Conservation (phyloP, 345 rosid genomes). For the Sisymbrium altissimum region DNA sequence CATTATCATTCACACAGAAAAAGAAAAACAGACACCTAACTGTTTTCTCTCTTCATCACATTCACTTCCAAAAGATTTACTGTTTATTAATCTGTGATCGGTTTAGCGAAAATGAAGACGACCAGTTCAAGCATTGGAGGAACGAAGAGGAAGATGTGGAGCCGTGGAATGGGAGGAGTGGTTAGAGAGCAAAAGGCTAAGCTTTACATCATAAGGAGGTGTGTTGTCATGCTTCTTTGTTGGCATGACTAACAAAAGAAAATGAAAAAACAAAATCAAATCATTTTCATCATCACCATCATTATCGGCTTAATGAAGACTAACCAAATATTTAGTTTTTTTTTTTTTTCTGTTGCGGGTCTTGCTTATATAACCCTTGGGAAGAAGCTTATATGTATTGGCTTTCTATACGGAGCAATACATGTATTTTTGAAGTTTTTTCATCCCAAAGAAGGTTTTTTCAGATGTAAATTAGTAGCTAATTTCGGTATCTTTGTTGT, state of each 20-base stretch:
- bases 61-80: neutral
- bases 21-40: neutral
- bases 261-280: neutral
- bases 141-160: constrained; percentile 65
- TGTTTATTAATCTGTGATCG: neutral
- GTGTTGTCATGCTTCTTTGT: constrained; percentile 82
- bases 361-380: constrained; percentile 20
- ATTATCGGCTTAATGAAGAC: constrained; percentile 11
- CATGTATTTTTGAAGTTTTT: neutral
- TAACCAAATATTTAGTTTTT: constrained; percentile 1
- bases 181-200: constrained; percentile 79
- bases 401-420: constrained; percentile 16
- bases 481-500: neutral
- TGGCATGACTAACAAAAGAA: constrained; percentile 57
- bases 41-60: neutral
- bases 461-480: constrained; percentile 23
- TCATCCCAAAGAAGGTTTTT: constrained; percentile 12
- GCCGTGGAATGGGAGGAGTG: constrained; percentile 64
- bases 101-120: constrained; percentile 48
- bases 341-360: neutral
- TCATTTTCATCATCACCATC: neutral
- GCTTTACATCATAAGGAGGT: constrained; percentile 79
- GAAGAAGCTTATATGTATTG: constrained; percentile 20
- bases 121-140: constrained; percentile 46
- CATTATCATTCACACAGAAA: constrained; percentile 20